These are phyloP conservation scores for Exophiala phaeomuriformis DNA, from an alignment of 2,329 filamentous ascomycete species.

Conservation along the genomic window DNA sequence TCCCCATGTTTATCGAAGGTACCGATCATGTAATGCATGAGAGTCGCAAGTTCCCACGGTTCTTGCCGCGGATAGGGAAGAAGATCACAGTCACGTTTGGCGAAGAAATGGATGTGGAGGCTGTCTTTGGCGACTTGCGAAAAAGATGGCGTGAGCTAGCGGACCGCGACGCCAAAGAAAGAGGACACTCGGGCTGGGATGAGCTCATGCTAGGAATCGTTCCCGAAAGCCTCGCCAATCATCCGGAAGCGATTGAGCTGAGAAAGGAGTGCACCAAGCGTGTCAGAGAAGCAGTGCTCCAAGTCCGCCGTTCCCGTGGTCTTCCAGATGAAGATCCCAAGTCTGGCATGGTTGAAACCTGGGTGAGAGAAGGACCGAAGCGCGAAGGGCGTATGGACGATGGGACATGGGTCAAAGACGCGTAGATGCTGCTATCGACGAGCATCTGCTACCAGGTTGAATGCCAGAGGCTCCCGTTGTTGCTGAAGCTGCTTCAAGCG, in stretches of 20 bases:
- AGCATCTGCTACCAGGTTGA: no score
- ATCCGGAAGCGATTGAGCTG: conserved; percentile 66
- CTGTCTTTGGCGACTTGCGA: conserved; percentile 69
- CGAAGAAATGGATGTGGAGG: conserved; percentile 64
- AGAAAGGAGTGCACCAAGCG: conserved; percentile 72
- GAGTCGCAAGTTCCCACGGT: conserved; percentile 67
- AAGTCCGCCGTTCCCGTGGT: conserved; percentile 64
- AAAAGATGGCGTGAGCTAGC: conserved; percentile 63
- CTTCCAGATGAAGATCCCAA: conserved; percentile 74
- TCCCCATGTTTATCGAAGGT: conserved; percentile 93
- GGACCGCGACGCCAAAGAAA: conserved; percentile 15
- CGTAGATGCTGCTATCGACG: conserved; percentile 30
- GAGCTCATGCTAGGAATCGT: conserved; percentile 48
- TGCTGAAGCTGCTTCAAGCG: no score
- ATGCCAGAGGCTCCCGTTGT: no score
- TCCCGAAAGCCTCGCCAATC: conserved; percentile 58
- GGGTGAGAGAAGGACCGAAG: conserved; percentile 52
- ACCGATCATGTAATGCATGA: conserved; percentile 85
- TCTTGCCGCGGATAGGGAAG: conserved; percentile 67
- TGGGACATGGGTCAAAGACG: conserved; percentile 51
- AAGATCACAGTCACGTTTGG: conserved; percentile 70
- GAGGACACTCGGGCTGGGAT: conserved; percentile 18
- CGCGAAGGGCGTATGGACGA: conserved; percentile 53
- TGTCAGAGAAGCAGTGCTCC: conserved; percentile 71
- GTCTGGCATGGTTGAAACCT: conserved; percentile 72